Evolutionary conservation across 78 protist genomes (phyloP), one percentile per base, ranked within the genome.

Genomic region (slime mould (Dictyostelium discoideum)): DNA sequence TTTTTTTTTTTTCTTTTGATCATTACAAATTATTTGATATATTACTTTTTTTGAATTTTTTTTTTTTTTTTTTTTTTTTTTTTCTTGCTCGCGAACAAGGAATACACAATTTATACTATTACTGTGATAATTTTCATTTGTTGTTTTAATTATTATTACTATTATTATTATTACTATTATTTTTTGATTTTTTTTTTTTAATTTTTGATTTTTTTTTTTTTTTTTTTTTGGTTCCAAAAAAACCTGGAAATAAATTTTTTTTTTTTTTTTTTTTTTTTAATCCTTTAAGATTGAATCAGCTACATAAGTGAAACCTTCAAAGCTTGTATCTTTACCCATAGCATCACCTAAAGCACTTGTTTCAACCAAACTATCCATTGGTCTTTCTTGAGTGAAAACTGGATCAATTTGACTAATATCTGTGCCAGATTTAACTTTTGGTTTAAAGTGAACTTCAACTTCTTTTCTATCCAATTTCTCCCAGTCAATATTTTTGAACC

Each of bases 401-500:
- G 97, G 85, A 81, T 94, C 97, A 57, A 94, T 94, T 67, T 94
- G 93, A 42, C 86, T 65, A 77, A 78, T 81, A 81, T 94, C 97
- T 50, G 81, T 87, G 4, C 85, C 93, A 82, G 92, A 88, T 78
- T 94, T 94, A 20, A 93, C 96, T 78, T 93, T 93, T 60, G 98
- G 98, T 74, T 84, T 83, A 60, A 93, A 96, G 74, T 95, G 98
- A 5, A 96, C 97, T 24, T 94, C 96, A 24, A 97, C 89, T 57
- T 93, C 95, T 67, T 85, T 88, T 46, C 83, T 65, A 73, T 90
- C 96, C 85, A 97, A 65, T 77, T 63, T 92, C 9, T 67, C 96
- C 98, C 98, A 96, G 65, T 96, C 96, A 26, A 94, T 46, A 77
- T 39, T 96, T 44, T 87, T 85, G 85, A 93, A 96, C 93, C 88